These are phyloP conservation scores for Solanum lycopersicoides DNA, from an alignment of 257 asterid genomes.

Conservation along the genomic window DNA sequence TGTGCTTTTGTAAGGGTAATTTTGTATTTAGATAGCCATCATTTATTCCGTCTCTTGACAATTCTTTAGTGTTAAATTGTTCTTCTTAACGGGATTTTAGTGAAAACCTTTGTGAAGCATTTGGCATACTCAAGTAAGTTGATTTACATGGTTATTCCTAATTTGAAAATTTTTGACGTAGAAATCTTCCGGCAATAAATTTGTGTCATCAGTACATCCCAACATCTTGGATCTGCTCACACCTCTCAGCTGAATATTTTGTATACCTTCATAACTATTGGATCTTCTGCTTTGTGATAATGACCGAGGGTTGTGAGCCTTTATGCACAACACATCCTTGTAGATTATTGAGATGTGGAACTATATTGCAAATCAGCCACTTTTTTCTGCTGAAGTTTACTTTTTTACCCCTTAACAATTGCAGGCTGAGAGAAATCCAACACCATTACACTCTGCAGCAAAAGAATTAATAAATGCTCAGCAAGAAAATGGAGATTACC, in stretches of 20 bases:
- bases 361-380: neutral
- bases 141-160: neutral
- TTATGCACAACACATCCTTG: neutral
- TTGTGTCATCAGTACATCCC: neutral
- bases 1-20: neutral
- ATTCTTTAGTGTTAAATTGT: neutral
- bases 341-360: neutral
- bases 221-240: neutral
- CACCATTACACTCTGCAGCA: slow-evolving; percentile 83
- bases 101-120: neutral
- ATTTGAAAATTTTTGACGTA: neutral
- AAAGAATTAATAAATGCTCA: slow-evolving; percentile 78
- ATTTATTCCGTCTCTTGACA: neutral
- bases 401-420: slow-evolving; percentile 8
- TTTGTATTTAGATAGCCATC: neutral
- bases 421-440: slow-evolving; percentile 83
- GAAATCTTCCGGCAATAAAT: neutral
- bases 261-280: neutral
- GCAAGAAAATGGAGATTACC: slow-evolving; percentile 85
- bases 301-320: neutral
- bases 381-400: neutral
- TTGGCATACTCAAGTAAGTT: neutral
- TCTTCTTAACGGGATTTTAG: neutral
- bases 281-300: neutral
- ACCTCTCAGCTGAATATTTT: neutral